Conservation (phyloP, 2,329 filamentous ascomycete species). For the Verticillium nonalfalfae region DNA sequence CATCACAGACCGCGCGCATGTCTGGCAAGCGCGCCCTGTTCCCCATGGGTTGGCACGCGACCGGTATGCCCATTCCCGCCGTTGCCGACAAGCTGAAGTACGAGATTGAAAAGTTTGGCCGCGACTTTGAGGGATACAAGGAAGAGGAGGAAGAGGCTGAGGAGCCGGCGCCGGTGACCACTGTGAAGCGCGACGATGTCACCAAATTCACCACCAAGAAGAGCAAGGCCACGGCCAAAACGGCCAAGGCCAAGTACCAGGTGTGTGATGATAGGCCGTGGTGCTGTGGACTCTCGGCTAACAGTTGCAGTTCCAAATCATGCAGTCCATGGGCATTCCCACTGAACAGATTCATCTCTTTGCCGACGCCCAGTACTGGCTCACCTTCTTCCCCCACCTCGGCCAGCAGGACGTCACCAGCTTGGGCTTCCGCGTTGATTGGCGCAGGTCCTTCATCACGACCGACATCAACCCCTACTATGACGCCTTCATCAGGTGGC, state of each 20-base stretch:
- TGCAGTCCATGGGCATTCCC: conserved; percentile 85
- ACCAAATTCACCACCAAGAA: conserved; percentile 92
- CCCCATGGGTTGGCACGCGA: conserved; percentile 92
- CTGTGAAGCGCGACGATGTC: conserved; percentile 65
- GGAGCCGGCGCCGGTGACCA: conserved; percentile 42
- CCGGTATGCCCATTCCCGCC: conserved; percentile 96
- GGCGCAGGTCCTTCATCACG: conserved; percentile 51
- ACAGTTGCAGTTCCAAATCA: conserved; percentile 72
- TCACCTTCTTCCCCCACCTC: conserved; percentile 70
- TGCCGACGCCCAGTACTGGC: conserved; percentile 85
- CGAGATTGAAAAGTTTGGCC: conserved; percentile 83
- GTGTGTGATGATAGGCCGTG: conserved; percentile 52
- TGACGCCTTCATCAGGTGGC: conserved; percentile 89
- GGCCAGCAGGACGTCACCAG: conserved; percentile 15
- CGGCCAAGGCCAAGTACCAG: conserved; percentile 90
- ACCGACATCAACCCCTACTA: conserved; percentile 95
- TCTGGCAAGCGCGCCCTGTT: conserved; percentile 82
- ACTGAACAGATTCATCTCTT: conserved; percentile 88
- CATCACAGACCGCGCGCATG: conserved; percentile 57
- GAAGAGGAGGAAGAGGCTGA: conserved; percentile 41
- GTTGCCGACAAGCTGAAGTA: conserved; percentile 90
- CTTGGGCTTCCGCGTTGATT: conserved; percentile 10
- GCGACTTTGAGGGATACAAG: conserved; percentile 74
- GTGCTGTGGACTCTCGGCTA: neutral
- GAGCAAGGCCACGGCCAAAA: conserved; percentile 85